These are phyloP conservation scores for Brassica nigra DNA, from an alignment of 345 rosid genomes.

Conservation along the genomic window DNA sequence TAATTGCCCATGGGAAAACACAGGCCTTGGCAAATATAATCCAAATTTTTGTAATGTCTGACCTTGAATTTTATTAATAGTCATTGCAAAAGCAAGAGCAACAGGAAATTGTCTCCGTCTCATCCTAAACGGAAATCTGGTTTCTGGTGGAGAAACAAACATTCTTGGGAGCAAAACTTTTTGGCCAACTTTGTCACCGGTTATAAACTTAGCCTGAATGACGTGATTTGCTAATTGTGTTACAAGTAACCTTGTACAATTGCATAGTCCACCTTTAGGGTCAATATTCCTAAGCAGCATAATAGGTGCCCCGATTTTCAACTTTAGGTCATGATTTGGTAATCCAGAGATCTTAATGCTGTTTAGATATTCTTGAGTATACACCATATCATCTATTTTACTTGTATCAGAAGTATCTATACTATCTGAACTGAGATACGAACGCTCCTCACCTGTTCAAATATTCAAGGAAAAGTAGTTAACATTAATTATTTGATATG, in stretches of 20 bases:
- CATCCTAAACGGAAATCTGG: not conserved
- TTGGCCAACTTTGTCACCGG: not conserved
- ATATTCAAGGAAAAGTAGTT: not conserved
- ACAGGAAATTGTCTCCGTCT: not conserved
- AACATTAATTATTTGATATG: not conserved
- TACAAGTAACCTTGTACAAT: not conserved
- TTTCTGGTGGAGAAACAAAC: not conserved
- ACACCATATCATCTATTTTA: not conserved
- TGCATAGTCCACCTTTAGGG: not conserved
- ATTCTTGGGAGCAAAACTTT: not conserved
- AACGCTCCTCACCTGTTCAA: not conserved
- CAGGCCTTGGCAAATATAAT: not conserved
- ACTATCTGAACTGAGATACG: not conserved
- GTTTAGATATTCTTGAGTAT: not conserved
- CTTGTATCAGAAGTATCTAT: not conserved
- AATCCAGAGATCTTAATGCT: slow-evolving; percentile 1
- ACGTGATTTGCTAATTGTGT: not conserved
- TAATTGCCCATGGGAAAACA: not conserved
- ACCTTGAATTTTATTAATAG: not conserved
- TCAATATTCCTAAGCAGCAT: not conserved
- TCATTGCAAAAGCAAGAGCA: not conserved
- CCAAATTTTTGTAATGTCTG: not conserved
- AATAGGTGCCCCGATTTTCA: not conserved
- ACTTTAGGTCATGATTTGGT: not conserved
- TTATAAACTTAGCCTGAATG: not conserved